Conservation (phyloP, 768 basidiomycete genomes). For the Trametes gibbosa region DNA sequence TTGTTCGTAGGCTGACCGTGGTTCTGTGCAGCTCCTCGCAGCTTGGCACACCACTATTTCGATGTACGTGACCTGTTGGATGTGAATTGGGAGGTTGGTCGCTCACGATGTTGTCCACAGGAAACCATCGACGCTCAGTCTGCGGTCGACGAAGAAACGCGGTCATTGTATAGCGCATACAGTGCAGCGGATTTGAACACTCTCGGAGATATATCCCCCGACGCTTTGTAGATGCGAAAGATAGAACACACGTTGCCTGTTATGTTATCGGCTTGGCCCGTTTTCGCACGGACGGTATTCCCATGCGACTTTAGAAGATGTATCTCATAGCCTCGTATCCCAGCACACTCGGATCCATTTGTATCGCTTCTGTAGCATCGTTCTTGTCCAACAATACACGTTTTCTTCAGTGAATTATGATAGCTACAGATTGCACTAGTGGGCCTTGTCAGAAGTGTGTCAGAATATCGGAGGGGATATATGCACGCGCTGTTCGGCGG, state of each 20-base stretch:
- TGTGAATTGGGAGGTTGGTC: background rate
- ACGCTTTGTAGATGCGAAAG: slow-evolving; percentile 37
- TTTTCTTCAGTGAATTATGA: background rate
- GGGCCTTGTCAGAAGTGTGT: too few species aligned
- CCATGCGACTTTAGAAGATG: background rate
- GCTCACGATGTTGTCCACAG: slow-evolving; percentile 33
- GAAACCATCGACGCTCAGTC: slow-evolving; percentile 73
- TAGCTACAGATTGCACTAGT: too few species aligned
- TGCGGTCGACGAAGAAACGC: slow-evolving; percentile 70
- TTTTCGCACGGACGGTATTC: background rate
- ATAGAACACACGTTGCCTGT: background rate
- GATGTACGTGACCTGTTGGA: slow-evolving; percentile 56
- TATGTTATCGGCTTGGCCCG: background rate
- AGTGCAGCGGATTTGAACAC: slow-evolving; percentile 55
- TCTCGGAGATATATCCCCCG: slow-evolving; percentile 68
- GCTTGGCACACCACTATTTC: slow-evolving; percentile 89
- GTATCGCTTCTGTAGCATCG: slow-evolving; percentile 1
- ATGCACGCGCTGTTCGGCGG: too few species aligned
- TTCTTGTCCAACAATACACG: background rate
- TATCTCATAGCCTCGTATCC: background rate
- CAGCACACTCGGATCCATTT: background rate
- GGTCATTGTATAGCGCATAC: slow-evolving; percentile 58
- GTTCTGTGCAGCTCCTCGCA: slow-evolving; percentile 66
- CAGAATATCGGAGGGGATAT: too few species aligned
- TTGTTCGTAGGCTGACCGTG: too few species aligned